Evolutionary conservation across 495 filamentous ascomycete genomes (phyloP).

Genomic region (Terfezia boudieri): DNA sequence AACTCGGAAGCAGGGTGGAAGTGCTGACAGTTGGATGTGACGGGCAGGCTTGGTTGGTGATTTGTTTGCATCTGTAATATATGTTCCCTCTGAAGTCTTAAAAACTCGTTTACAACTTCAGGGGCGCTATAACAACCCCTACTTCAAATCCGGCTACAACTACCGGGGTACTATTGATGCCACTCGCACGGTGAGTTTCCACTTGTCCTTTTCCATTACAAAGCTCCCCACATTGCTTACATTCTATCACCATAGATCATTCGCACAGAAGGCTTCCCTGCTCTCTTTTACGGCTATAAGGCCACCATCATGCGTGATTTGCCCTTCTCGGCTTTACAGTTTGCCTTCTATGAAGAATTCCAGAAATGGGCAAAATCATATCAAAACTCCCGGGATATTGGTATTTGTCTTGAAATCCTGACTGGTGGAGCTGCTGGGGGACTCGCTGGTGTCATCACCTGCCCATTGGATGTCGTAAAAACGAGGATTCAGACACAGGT

Average conservation of each 20-base stretch:
- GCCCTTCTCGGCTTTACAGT: conserved; percentile 86
- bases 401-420: conserved; percentile 59
- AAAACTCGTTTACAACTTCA: conserved; percentile 91
- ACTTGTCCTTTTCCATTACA: not conserved
- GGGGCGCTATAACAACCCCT: conserved; percentile 82
- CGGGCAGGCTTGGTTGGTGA: conserved; percentile 63
- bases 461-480: conserved; percentile 92
- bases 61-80: conserved; percentile 71
- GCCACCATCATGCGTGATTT: conserved; percentile 86
- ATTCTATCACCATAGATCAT: conserved; percentile 29
- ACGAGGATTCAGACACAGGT: conserved; percentile 92
- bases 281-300: conserved; percentile 85
- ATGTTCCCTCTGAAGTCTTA: conserved; percentile 88
- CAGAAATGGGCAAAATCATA: conserved; percentile 58
- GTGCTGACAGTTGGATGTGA: conserved; percentile 10
- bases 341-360: conserved; percentile 93
- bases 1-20: not conserved
- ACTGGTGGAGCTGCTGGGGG: conserved; percentile 86
- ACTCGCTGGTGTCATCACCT: conserved; percentile 82
- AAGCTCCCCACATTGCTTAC: not conserved
- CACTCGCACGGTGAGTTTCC: conserved; percentile 30
- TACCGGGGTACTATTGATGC: conserved; percentile 66
- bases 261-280: conserved; percentile 53
- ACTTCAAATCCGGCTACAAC: conserved; percentile 83
- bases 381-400: conserved; percentile 46